Evolutionary conservation across 2,329 filamentous ascomycete species (phyloP).

Genomic region (Nemania sp.): DNA sequence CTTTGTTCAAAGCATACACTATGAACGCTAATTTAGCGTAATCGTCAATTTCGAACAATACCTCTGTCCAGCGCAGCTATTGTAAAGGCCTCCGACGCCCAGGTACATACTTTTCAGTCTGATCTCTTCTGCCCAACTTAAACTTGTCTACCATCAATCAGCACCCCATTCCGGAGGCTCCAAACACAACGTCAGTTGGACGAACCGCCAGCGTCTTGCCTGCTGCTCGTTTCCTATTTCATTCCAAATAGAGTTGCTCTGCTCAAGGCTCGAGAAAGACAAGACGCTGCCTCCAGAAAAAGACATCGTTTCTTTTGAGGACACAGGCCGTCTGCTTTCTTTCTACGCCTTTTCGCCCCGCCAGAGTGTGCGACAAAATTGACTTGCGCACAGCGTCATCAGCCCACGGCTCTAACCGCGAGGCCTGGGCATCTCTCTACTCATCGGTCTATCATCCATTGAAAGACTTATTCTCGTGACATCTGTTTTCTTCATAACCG

Average conservation of each 20-base stretch:
- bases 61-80: too few species aligned
- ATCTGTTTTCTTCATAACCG: conserved; percentile 22
- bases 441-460: conserved; percentile 9
- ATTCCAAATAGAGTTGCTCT: conserved; percentile 3
- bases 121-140: conserved; percentile 19
- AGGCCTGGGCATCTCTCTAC: conserved; percentile 1
- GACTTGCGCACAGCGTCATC: conserved; percentile 12
- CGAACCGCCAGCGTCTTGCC: conserved; percentile 12
- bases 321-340: conserved; percentile 12
- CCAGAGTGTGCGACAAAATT: conserved; percentile 20
- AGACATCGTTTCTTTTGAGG: conserved; percentile 3
- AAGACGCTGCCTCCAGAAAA: conserved; percentile 10
- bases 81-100: too few species aligned
- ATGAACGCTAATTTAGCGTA: too few species aligned
- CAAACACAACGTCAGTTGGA: conserved; percentile 18
- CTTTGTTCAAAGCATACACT: too few species aligned
- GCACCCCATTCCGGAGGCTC: conserved; percentile 16
- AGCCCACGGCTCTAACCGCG: conserved; percentile 6
- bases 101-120: neutral
- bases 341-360: conserved; percentile 17
- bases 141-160: conserved; percentile 9
- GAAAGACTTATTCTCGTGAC: conserved; percentile 25
- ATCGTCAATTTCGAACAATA: too few species aligned
- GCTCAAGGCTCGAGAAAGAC: conserved; percentile 11
- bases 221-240: conserved; percentile 6